Evolutionary conservation across 129 eudicot genomes (phyloP), one percentile per base, ranked within the genome.

Genomic region (Rutidosis leptorrhynchoides): DNA sequence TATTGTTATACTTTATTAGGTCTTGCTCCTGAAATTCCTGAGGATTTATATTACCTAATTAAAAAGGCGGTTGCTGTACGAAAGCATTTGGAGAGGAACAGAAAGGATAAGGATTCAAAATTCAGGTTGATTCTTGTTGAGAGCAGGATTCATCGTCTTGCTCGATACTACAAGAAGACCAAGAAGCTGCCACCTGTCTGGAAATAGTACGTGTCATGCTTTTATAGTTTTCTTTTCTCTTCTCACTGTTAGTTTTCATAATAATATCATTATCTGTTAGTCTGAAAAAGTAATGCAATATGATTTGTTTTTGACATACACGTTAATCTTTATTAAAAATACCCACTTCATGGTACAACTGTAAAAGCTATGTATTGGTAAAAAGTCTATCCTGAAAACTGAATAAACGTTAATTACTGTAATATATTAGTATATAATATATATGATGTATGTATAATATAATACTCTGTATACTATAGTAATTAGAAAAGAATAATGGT

Each of bases 161-260:
- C 90, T 64, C 84, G 90, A 14, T 85, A 85, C 81, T 85, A 85
- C 72, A 81, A 85, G 84, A 85, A 85, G 84, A 81, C 87, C 53
- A 85, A 82, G 90, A 85, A 85, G 84, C 84, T 85, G 7, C 82
- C 90, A 24, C 84, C 90, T 17, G 87, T 85, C 77, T 82, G 87
- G 84, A 85, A 76, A 79, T 85, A 85, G 87, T 85, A 85, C 35
- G 77, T 64, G 10, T 30, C n/a, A 17, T 65, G 6, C 5, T 20
- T 1, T 52, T 7, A 4, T 15, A n/a, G 0, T 1, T 3, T 1
- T 1, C 19, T 43, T 1, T 12, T 30, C 57, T 14, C 0, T 30
- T 37, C 3, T 40, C 46, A 40, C 46, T 40, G 16, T 40, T 12
- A 40, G 45, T 12, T 40, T 3, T 40, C 16, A 12, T 40, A 5